Base-by-base conservation (phyloP, 164 flowering plant species). In the Stephania yunnanensis region DNA sequence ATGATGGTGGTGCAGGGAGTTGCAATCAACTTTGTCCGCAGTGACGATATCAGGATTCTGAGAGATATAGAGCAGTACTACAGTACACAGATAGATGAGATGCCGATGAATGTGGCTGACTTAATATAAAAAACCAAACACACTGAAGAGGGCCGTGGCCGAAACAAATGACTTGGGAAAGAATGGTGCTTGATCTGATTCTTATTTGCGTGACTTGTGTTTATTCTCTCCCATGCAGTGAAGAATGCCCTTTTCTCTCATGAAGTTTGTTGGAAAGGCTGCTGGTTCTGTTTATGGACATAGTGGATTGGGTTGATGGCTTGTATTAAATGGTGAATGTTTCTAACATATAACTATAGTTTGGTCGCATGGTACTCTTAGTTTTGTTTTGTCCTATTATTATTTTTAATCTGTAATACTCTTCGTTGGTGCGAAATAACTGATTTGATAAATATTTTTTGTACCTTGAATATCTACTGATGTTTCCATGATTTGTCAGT, bases 41-140 rank as follows among this genome's bases (percentile, higher is more conserved):
- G 84, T 61, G 99, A 95, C 50, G 99, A 95, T 75, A 95, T 95
- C 83, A 93, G 89, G 89, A 93, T 95, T 74, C 80, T 93, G 48
- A 87, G 99, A 82, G 98, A 95, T 74, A 95, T 95, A 61, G 99
- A 95, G 86, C 98, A 95, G 82, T 95, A 92, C 78, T 95, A 93
- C 88, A 95, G 98, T 76, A 95, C 99, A 15, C 99, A 95, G 82
- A 95, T 95, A 46, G 98, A 95, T 75, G 99, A 95, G 80, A 93
- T 95, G 99, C 99, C 99, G 8, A 93, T 93, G 99, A 93, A 95
- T 78, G 95, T 95, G 45, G 98, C 93, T 52, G 99, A 93, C 85
- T 81, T 95, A 58, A 88, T 95, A 65, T 94, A 80, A 91, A 80
- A 91, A 68, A 10, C 7, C 53, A 4, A 36, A 5, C 66, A 10